Evolutionary conservation across 306 rosid species (phyloP).

Genomic region (Quercus alba): DNA sequence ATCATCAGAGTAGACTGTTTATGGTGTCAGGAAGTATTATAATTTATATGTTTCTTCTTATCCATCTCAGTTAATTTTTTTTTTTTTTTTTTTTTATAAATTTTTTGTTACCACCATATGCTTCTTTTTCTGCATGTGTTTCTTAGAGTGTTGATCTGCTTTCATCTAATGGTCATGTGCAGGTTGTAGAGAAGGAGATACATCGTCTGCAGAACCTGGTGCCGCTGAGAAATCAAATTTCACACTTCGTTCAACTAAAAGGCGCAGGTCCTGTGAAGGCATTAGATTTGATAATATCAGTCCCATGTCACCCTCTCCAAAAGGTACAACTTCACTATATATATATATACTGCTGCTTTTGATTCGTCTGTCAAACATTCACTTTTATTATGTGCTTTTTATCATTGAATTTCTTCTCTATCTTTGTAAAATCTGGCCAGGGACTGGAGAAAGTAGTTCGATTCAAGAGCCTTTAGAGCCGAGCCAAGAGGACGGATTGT

Average conservation of each 20-base stretch:
- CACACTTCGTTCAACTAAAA: slow-evolving; percentile 46
- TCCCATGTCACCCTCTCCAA: slow-evolving; percentile 37
- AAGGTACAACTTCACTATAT: slow-evolving; percentile 36
- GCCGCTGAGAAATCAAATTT: slow-evolving; percentile 33
- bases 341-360: neutral
- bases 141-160: slow-evolving; percentile 14
- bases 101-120: neutral
- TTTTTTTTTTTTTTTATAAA: neutral
- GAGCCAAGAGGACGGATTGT: slow-evolving; percentile 63
- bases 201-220: slow-evolving; percentile 14
- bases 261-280: slow-evolving; percentile 39
- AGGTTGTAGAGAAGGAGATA: slow-evolving; percentile 49
- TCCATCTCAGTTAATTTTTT: neutral
- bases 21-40: neutral
- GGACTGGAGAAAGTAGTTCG: slow-evolving; percentile 51
- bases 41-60: neutral
- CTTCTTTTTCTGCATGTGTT: slow-evolving; percentile 1
- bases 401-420: neutral
- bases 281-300: slow-evolving; percentile 34
- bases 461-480: slow-evolving; percentile 47
- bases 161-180: slow-evolving; percentile 20
- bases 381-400: slow-evolving; percentile 7
- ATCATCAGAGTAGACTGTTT: neutral
- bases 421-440: slow-evolving; percentile 35
- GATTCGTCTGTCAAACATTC: slow-evolving; percentile 14